phyloP scores from a whole-genome alignment of 139 green algal genomes.

The Astrephomene gubernaculifera region DNA sequence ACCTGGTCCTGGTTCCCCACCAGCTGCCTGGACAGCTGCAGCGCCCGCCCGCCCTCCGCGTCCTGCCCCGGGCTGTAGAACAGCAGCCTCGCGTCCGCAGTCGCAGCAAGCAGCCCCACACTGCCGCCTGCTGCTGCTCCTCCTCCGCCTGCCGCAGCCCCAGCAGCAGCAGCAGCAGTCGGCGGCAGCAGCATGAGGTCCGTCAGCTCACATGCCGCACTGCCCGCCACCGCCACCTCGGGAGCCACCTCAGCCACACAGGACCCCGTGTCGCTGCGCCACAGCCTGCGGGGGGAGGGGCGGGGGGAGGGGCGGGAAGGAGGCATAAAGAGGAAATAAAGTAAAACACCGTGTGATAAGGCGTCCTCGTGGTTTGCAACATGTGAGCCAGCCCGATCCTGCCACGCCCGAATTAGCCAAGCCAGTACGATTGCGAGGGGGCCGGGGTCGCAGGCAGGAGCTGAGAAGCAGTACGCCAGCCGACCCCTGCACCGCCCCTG shows the following conservation, averaged over 20 bases:
- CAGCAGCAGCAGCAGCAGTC: not conserved
- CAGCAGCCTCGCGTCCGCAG: conserved; percentile 83
- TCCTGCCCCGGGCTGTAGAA: conserved; percentile 62
- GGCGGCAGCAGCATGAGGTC: conserved; percentile 69
- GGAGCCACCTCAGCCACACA: conserved; percentile 54
- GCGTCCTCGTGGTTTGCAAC: too few species aligned
- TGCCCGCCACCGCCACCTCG: conserved; percentile 41
- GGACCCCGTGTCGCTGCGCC: conserved; percentile 74
- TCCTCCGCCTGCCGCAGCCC: too few species aligned
- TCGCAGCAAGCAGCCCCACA: conserved; percentile 75
- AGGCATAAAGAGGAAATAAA: not conserved
- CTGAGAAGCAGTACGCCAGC: too few species aligned
- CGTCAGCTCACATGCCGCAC: conserved; percentile 59
- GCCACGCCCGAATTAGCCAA: too few species aligned
- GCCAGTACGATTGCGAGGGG: too few species aligned
- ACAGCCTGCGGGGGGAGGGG: conserved; percentile 56
- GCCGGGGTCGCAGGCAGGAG: too few species aligned
- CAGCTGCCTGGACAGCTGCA: conserved; percentile 77
- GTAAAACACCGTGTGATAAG: too few species aligned
- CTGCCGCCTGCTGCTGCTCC: not conserved
- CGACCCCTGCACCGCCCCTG: too few species aligned
- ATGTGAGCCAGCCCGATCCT: too few species aligned
- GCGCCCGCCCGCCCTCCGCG: not conserved
- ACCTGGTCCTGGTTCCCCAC: conserved; percentile 93
- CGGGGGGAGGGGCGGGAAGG: not conserved